Evolutionary conservation across 2,329 filamentous ascomycete species (phyloP).

Genomic region (Ophiognomonia clavigignenti-juglandacearum): DNA sequence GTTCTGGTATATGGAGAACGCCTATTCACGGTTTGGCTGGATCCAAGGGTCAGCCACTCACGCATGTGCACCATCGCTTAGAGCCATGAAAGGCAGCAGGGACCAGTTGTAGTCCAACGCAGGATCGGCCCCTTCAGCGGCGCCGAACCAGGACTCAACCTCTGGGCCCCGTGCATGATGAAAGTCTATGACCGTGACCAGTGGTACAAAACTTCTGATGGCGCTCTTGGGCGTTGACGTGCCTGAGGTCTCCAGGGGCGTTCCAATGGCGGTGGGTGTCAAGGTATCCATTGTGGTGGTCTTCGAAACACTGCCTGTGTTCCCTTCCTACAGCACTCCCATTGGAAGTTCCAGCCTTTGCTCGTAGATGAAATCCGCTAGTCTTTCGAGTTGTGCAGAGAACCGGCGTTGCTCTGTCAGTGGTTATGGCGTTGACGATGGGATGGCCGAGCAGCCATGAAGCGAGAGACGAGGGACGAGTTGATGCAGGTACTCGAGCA

Average conservation of each 20-base stretch:
- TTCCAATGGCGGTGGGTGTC: conserved; percentile 11
- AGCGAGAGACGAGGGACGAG: background rate
- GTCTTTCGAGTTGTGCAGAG: background rate
- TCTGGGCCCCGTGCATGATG: conserved; percentile 86
- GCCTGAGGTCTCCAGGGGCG: conserved; percentile 9
- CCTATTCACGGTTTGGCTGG: background rate
- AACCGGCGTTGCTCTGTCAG: background rate
- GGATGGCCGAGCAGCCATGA: conserved; percentile 9
- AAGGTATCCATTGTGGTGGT: conserved; percentile 12
- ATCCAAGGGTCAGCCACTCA: conserved; percentile 41
- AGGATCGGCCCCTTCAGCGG: conserved; percentile 68
- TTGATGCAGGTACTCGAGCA: conserved; percentile 1
- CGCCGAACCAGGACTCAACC: conserved; percentile 87
- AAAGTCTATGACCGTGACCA: conserved; percentile 78
- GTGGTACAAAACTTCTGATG: conserved; percentile 49
- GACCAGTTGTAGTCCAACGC: conserved; percentile 84
- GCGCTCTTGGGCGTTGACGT: conserved; percentile 16
- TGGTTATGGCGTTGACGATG: background rate
- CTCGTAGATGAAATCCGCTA: background rate
- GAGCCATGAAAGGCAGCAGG: conserved; percentile 89
- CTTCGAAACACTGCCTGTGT: conserved; percentile 2
- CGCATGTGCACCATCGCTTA: conserved; percentile 94
- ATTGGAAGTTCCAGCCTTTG: background rate
- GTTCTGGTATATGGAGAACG: background rate
- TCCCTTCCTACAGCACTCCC: conserved; percentile 4